Evolutionary conservation across 2,329 filamentous ascomycete genomes (phyloP).

Genomic region (Arthrobotrys conoides): DNA sequence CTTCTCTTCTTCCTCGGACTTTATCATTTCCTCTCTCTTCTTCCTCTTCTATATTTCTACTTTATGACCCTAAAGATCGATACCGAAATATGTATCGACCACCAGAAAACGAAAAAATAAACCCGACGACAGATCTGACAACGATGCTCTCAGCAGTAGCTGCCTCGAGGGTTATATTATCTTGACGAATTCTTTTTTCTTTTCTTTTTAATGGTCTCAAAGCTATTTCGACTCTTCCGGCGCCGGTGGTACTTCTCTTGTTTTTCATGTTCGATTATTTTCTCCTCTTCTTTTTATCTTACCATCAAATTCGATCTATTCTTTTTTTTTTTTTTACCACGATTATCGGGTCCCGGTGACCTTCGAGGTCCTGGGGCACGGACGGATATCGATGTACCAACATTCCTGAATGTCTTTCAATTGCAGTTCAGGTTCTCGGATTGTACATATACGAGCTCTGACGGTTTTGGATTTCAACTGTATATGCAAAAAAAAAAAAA

Average conservation of each 20-base stretch:
- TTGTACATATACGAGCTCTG: constrained; percentile 11
- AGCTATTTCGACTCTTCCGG: constrained; percentile 7
- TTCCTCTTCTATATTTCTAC: constrained; percentile 13
- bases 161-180: constrained; percentile 5
- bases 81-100: constrained; percentile 29
- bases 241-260: constrained; percentile 22
- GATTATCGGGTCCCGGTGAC: not conserved
- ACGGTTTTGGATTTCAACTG: not conserved
- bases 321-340: not conserved
- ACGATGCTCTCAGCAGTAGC: not conserved
- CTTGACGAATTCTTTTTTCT: not conserved
- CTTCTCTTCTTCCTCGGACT: not conserved
- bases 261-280: constrained; percentile 5
- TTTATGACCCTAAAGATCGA: constrained; percentile 1
- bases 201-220: too few species aligned
- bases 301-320: not conserved
- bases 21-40: not conserved
- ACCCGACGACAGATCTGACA: constrained; percentile 50
- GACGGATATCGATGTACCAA: constrained; percentile 8
- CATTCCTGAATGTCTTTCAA: not conserved
- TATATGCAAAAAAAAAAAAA: constrained; percentile 6
- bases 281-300: not conserved
- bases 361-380: not conserved
- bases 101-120: constrained; percentile 38
- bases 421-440: not conserved